Evolutionary conservation across 2,329 filamentous ascomycete genomes (phyloP), one percentile per base, ranked within the genome.

Genomic region (Colletotrichum noveboracense): DNA sequence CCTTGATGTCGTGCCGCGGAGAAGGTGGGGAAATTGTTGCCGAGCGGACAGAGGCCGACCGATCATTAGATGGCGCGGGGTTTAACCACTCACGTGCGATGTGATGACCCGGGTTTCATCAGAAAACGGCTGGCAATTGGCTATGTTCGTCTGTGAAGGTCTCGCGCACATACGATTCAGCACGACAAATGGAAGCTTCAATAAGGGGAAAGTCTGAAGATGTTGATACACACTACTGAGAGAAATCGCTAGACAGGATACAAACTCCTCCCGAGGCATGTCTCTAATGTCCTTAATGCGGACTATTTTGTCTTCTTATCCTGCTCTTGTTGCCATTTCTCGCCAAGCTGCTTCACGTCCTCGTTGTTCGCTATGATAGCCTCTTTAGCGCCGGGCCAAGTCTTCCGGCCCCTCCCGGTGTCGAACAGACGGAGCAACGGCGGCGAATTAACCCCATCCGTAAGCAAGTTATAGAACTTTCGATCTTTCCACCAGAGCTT

Each of bases 401-500:
- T 77, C 78, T 82, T 85, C 66, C 87, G 81, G 43, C 82, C 82
- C 28, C 79, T 76, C 18, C 82, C 84, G 30, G 81, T 86, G 72
- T 85, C 83, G 74, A 89, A 87, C 9, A 87, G 79, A 1, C 86
- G 83, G 71, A 85, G 86, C 9, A 83, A 82, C 38, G 85, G 84
- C 10, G 85, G 83, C 21, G 81, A 80, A 78, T 86, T 83, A 4
- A 84, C 77, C 0, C 86, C 86, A n/a, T 82, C 79, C 79, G 85
- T 85, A 70, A 87, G 78, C 68, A 86, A 70, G 12, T 82, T 82
- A 70, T 86, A 88, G 30, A 88, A 81, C 73, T 82, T 82, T 38
- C 82, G 81, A 69, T 88, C 84, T 13, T 76, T 80, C 80, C 83
- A 84, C 86, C 86, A 88, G 36, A 88, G 83, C 76, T 81, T 81